Percentiles rank a stretch among this genome's conserved stretches.
Conservation (phyloP, 1,284 basidiomycete genomes). For the Gymnopus androsaceus region DNA sequence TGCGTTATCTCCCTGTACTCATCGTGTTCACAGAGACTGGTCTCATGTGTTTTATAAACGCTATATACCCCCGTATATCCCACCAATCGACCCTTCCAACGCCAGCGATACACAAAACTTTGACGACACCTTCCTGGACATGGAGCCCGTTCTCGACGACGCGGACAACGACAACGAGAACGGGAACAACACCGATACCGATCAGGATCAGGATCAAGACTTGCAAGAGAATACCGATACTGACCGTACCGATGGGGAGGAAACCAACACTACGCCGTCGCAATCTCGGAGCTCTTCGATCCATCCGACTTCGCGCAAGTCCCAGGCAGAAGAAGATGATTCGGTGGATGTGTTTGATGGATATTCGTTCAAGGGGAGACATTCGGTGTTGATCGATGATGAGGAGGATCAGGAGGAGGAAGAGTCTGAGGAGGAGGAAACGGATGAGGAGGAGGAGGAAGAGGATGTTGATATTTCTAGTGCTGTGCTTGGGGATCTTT, state of each 20-base stretch:
- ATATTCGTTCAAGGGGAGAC: conserved; percentile 84
- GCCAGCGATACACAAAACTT: conserved; percentile 98
- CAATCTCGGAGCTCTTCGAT: conserved; percentile 73
- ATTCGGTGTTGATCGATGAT: conserved; percentile 75
- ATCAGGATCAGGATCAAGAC: no score
- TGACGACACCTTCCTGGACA: conserved; percentile 94
- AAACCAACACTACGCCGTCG: conserved; percentile 66
- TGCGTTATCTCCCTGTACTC: conserved; percentile 16
- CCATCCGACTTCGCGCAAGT: conserved; percentile 38
- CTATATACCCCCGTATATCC: conserved; percentile 97
- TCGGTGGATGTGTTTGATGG: conserved; percentile 80
- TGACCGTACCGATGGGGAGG: conserved; percentile 73
- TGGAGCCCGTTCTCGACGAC: conserved; percentile 85
- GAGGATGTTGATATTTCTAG: conserved; percentile 32
- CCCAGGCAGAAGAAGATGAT: conserved; percentile 40
- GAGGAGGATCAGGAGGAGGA: conserved; percentile 47
- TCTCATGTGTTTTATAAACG: conserved; percentile 92
- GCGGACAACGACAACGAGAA: conserved; percentile 59
- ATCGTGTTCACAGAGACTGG: conserved; percentile 70
- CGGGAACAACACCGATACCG: conserved; percentile 55
- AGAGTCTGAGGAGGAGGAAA: conserved; percentile 27
- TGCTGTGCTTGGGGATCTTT: background rate
- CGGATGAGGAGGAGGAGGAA: conserved; percentile 35
- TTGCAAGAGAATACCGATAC: conserved; percentile 60
- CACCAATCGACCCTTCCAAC: conserved; percentile 89